Evolutionary conservation across 2,329 filamentous ascomycete species (phyloP).

Genomic region (Alternaria angustiovoidea): DNA sequence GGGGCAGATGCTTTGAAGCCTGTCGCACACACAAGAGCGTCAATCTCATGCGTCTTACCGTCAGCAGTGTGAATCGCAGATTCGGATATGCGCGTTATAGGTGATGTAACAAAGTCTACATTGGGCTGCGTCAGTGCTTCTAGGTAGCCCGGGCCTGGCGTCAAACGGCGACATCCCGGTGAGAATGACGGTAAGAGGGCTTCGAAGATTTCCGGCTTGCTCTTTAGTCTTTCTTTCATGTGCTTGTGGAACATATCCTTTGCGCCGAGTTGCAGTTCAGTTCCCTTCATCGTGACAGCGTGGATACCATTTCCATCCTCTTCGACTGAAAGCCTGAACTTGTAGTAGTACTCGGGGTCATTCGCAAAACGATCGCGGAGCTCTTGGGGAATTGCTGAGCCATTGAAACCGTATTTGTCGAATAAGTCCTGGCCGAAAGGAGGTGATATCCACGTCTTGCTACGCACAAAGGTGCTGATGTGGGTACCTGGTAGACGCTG

Average conservation of each 20-base stretch:
- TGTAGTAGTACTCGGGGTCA: slow-evolving; percentile 43
- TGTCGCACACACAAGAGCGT: slow-evolving; percentile 57
- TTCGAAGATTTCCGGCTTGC: slow-evolving; percentile 52
- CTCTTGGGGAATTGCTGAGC: slow-evolving; percentile 36
- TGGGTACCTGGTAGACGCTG: slow-evolving; percentile 46
- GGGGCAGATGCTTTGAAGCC: slow-evolving; percentile 53
- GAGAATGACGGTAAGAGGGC: slow-evolving; percentile 54
- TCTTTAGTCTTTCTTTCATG: slow-evolving; percentile 52
- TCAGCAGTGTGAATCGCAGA: slow-evolving; percentile 54
- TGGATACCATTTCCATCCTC: slow-evolving; percentile 46
- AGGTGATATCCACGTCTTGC: slow-evolving; percentile 49
- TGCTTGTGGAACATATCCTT: slow-evolving; percentile 50
- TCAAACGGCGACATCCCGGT: slow-evolving; percentile 59
- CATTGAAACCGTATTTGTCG: slow-evolving; percentile 47
- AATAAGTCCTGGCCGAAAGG: slow-evolving; percentile 41
- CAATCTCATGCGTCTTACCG: slow-evolving; percentile 49
- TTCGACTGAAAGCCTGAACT: slow-evolving; percentile 43
- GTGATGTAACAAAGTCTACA: slow-evolving; percentile 47
- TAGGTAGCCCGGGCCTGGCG: slow-evolving; percentile 62
- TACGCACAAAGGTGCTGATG: slow-evolving; percentile 44
- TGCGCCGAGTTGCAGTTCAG: slow-evolving; percentile 48
- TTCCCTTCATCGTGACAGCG: slow-evolving; percentile 46
- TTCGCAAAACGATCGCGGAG: slow-evolving; percentile 34
- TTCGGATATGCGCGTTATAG: slow-evolving; percentile 48
- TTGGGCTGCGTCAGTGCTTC: slow-evolving; percentile 57